Evolutionary conservation across 139 green algal species (phyloP), one percentile per base, ranked within the genome.

Genomic region (Axilococcus clingmanii): DNA sequence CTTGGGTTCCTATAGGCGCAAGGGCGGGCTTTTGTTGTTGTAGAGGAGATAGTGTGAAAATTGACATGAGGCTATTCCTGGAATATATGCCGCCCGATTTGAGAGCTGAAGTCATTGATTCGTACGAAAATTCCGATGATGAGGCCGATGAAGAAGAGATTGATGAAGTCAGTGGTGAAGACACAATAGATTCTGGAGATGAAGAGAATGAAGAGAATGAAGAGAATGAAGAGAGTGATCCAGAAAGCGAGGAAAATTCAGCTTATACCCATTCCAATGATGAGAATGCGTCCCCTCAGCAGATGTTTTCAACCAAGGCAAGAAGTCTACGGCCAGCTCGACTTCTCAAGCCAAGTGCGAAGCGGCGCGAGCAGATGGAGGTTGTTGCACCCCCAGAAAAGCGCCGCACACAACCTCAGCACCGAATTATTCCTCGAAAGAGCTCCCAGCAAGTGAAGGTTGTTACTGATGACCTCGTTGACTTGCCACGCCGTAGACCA

Each of bases 31-130:
- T 49, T 32, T 49, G 41, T 32, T 23, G 9, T 11, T 55, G 30
- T 25, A 16, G 35, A 57, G 23, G 30, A 8, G 77, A 92, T 61
- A 71, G 43, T 40, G 83, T 89, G 6, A 62, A 49, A 29, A 80
- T 93, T 27, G 73, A 93, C 58, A 92, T 93, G 83, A 41, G 59
- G 7, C 61, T 92, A 17, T 93, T 93, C 9, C 2, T 11, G 3
- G 20, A 42, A 5, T 28, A 61, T 54, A 68, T 68, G 59, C 5
- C 22, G 8, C 22, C 49, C 20, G 32, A 61, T 25, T 46, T 68
- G 40, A 24, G 37, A 9, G 43, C 45, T 41, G 55, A 57, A 40
- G 12, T 50, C 22, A 19, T 57, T 23, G 28, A 37, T 7, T 34
- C 48, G 28, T 49, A 49, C 24, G 9, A 12, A 17, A 49, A 12